A percentile compares a stretch with the other conserved stretches of the same genome.
These are phyloP conservation scores for Arachnomyces sp. DNA, from an alignment of 2,329 filamentous ascomycete species.

Conservation along the genomic window DNA sequence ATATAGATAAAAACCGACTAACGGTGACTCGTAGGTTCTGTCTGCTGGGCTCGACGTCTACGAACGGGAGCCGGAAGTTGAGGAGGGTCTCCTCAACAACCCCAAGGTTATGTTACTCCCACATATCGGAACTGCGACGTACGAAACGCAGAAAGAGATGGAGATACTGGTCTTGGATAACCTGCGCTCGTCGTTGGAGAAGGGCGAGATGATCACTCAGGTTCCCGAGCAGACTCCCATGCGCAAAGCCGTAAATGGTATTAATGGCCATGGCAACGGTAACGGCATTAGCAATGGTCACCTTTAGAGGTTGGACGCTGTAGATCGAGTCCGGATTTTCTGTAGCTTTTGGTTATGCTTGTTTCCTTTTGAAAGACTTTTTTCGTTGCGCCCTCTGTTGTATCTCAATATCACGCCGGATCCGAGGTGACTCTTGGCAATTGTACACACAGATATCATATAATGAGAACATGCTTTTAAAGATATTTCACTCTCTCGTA, in stretches of 20 bases:
- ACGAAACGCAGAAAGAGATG: conserved; percentile 56
- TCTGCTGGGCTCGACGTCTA: conserved; percentile 42
- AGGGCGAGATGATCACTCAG: conserved; percentile 52
- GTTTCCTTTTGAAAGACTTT: too few relatives aligned
- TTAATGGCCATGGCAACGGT: background rate
- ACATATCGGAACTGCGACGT: conserved; percentile 54
- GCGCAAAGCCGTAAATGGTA: conserved; percentile 6
- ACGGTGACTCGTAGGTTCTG: conserved; percentile 23
- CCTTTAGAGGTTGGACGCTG: too few relatives aligned
- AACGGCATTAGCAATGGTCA: background rate
- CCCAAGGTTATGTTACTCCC: conserved; percentile 47
- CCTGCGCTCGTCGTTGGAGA: conserved; percentile 49
- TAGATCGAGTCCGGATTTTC: too few relatives aligned
- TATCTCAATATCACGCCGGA: too few relatives aligned
- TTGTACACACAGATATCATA: too few relatives aligned
- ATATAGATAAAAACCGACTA: conserved; percentile 1
- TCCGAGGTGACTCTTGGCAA: too few relatives aligned
- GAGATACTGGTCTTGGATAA: conserved; percentile 54
- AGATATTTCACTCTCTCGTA: too few relatives aligned
- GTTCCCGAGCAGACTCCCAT: conserved; percentile 52
- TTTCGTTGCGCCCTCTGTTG: too few relatives aligned
- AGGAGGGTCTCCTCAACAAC: conserved; percentile 42
- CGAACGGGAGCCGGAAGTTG: conserved; percentile 39
- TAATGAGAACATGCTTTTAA: too few relatives aligned
- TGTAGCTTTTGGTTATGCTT: too few relatives aligned